Evolutionary conservation across 139 green algal genomes (phyloP), one percentile per base, ranked within the genome.

Genomic region (Pseudopediastrum boryanum): DNA sequence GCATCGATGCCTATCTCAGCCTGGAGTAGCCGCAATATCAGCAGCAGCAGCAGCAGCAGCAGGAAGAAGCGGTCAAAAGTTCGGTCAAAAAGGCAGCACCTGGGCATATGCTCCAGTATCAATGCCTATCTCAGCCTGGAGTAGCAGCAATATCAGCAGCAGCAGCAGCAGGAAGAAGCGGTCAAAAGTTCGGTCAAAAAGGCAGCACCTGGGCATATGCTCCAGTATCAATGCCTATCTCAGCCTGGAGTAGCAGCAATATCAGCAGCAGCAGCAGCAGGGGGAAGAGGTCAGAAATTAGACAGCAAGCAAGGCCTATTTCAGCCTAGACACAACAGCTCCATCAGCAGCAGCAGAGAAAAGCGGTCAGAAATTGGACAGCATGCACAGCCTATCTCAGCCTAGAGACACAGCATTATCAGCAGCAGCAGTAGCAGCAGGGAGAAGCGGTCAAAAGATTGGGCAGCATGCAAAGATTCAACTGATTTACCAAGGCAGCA

Each of bases 81-180:
- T n/a, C n/a, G n/a, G n/a, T n/a, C n/a, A n/a, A n/a, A n/a, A n/a
- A n/a, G n/a, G n/a, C 5, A 98, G 88, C 76, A 88, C 67, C 0
- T 90, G 83, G 1, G 92, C 89, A 62, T 97, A 98, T 3, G 89
- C 77, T 2, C 94, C 94, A 3, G 94, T 84, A 71, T 98, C 94
- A 13, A 98, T 85, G 33, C 89, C 89, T 21, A 90, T 76, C 72
- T 93, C 84, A 38, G 88, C 83, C 88, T 90, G 84, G 19, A 43
- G 25, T 4, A 43, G 21, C 52, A 68, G 23, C 12, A 5, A 65
- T 9, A 27, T 12, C 10, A 23, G 67, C 27, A n/a, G 29, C 19
- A 25, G 13, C 4, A 16, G 67, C 4, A 4, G 35, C 5, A 59
- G 4, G n/a, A 74, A 7, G 2, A n/a, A 58, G 41, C n/a, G n/a